These are phyloP conservation scores for Mortierella sp. DNA, from an alignment of 371 early-diverging fungal species.

Conservation along the genomic window DNA sequence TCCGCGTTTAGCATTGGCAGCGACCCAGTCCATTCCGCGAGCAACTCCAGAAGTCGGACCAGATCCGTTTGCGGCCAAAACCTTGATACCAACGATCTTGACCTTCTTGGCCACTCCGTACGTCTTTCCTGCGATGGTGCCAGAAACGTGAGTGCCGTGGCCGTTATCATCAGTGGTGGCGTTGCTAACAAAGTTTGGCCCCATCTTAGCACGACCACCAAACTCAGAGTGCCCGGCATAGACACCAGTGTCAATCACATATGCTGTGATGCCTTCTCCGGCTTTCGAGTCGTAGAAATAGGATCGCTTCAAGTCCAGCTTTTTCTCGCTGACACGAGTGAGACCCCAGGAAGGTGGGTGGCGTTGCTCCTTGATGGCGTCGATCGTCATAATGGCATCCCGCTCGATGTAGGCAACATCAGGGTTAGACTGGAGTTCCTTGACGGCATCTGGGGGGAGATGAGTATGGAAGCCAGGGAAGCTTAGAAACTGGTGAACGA, in stretches of 20 bases:
- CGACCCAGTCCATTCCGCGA: neutral
- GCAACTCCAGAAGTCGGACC: neutral
- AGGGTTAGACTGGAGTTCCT: no score
- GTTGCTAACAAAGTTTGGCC: conserved; percentile 58
- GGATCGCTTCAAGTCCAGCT: no score
- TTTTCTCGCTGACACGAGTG: no score
- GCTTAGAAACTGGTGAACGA: no score
- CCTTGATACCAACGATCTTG: neutral
- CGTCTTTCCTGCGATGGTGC: neutral
- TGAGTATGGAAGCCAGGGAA: no score
- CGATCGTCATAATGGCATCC: no score
- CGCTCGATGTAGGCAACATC: no score
- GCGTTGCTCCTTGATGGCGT: no score
- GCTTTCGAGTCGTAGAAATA: no score
- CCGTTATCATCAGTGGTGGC: neutral
- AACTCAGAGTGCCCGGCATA: conserved; percentile 57
- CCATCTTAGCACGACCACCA: conserved; percentile 71
- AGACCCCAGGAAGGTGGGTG: conserved; percentile 6
- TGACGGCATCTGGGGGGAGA: no score
- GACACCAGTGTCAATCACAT: conserved; percentile 63
- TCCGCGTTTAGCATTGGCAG: neutral
- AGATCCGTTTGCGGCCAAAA: neutral
- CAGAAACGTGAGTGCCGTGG: neutral
- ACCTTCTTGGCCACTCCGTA: neutral
- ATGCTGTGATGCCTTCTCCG: conserved; percentile 56